A percentile compares a stretch with the other conserved stretches of the same genome.
Evolutionary conservation across 2,329 filamentous ascomycete genomes (phyloP).

Genomic region (Ploettnerulaceae sp.): DNA sequence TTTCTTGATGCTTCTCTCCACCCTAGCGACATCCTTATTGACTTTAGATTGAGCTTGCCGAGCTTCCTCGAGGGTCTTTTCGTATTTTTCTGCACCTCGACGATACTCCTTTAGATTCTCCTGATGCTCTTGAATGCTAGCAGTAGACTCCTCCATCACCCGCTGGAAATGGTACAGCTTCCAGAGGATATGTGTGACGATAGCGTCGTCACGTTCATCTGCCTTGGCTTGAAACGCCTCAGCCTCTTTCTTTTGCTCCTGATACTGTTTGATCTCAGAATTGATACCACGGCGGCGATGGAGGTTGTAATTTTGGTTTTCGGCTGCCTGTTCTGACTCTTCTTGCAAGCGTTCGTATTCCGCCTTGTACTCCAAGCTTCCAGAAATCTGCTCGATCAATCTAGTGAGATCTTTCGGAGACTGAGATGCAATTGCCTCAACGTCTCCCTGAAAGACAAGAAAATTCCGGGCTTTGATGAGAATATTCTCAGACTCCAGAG

Average conservation of each 20-base stretch:
- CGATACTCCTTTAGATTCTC: slow-evolving; percentile 91
- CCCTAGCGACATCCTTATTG: slow-evolving; percentile 68
- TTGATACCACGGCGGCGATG: slow-evolving; percentile 91
- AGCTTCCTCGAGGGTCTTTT: slow-evolving; percentile 73
- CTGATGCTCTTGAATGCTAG: slow-evolving; percentile 87
- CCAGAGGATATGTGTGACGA: slow-evolving; percentile 92
- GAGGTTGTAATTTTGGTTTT: slow-evolving; percentile 84
- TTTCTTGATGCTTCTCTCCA: slow-evolving; percentile 78
- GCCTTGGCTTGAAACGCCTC: slow-evolving; percentile 90
- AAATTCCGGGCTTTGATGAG: slow-evolving; percentile 98
- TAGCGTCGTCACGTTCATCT: slow-evolving; percentile 82
- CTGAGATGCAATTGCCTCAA: slow-evolving; percentile 93
- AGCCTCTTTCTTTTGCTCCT: slow-evolving; percentile 92
- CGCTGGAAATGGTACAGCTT: slow-evolving; percentile 94
- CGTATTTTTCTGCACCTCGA: slow-evolving; percentile 80
- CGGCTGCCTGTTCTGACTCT: slow-evolving; percentile 78
- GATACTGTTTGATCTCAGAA: slow-evolving; percentile 95
- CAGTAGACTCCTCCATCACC: slow-evolving; percentile 85
- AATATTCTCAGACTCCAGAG: slow-evolving; percentile 90
- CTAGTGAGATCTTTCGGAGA: slow-evolving; percentile 90
- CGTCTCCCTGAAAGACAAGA: slow-evolving; percentile 95
- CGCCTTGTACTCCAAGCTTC: slow-evolving; percentile 87
- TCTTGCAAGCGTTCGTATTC: slow-evolving; percentile 90
- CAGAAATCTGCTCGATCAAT: slow-evolving; percentile 95
- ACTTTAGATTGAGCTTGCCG: slow-evolving; percentile 78